Conservation (phyloP, 2,329 filamentous ascomycete species). For the Fusarium marasasianum region DNA sequence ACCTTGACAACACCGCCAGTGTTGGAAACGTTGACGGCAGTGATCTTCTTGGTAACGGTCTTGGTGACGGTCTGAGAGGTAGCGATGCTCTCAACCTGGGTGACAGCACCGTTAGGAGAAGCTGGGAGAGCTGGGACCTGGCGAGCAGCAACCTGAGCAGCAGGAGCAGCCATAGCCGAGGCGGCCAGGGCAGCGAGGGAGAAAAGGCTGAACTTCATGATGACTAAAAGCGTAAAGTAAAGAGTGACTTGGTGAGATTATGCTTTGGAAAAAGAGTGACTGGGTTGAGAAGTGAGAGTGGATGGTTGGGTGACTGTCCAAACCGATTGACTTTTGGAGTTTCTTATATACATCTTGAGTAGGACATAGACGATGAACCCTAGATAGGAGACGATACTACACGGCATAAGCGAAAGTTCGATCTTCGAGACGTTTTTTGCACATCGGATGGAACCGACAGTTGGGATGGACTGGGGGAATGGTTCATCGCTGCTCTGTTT, state of each 20-base stretch:
- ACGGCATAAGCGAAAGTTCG: constrained; percentile 5
- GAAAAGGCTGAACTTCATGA: constrained; percentile 25
- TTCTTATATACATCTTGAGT: constrained; percentile 1
- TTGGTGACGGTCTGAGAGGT: constrained; percentile 14
- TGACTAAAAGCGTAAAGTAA: not conserved
- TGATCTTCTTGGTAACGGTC: constrained; percentile 25
- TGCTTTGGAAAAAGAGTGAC: constrained; percentile 8
- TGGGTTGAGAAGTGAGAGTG: constrained; percentile 5
- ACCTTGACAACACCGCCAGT: constrained; percentile 18
- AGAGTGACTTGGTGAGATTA: constrained; percentile 27
- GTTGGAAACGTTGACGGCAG: constrained; percentile 2
- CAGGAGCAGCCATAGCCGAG: constrained; percentile 10
- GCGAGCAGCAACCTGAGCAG: not conserved
- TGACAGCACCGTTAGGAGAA: not conserved
- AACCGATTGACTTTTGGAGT: not conserved
- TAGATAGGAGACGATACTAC: constrained; percentile 2
- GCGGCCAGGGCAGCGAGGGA: constrained; percentile 13
- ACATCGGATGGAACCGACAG: not conserved
- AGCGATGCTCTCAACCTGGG: not conserved
- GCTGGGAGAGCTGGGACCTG: not conserved
- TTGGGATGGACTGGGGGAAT: not conserved
- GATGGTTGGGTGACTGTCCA: not conserved
- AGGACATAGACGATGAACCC: not conserved
- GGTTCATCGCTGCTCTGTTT: not conserved
- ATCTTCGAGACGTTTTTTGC: constrained; percentile 1